Conservation (phyloP, 495 filamentous ascomycete genomes). For the Daldinia vernicosa region DNA sequence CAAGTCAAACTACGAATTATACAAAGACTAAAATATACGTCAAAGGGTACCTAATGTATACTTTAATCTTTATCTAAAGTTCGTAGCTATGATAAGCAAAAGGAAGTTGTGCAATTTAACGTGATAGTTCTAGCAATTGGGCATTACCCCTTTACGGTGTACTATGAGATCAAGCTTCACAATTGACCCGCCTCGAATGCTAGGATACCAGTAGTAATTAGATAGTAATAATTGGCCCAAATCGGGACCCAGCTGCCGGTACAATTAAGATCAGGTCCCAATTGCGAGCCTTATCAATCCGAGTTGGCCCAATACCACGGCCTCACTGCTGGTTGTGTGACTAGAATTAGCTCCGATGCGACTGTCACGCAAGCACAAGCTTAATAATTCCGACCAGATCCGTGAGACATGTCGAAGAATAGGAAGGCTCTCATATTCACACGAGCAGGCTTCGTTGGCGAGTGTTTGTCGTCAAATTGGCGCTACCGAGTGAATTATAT, state of each 20-base stretch:
- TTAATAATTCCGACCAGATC: slow-evolving; percentile 29
- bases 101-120: background rate
- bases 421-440: background rate
- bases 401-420: slow-evolving; percentile 33
- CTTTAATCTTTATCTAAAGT: too few species aligned
- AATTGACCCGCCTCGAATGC: background rate
- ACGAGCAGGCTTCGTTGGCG: background rate
- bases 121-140: background rate
- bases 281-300: background rate
- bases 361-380: slow-evolving; percentile 22
- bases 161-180: background rate
- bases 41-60: too few species aligned
- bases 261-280: background rate
- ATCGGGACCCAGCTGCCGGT: background rate
- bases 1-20: too few species aligned
- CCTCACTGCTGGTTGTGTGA: slow-evolving; percentile 3
- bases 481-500: background rate
- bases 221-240: background rate
- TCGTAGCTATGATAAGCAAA: background rate
- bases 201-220: background rate
- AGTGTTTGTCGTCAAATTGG: background rate
- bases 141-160: background rate
- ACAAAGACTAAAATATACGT: too few species aligned
- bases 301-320: background rate
- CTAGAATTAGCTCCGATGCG: slow-evolving; percentile 4